phyloP scores from a whole-genome alignment of 768 basidiomycete species.

The Hericium coralloides region DNA sequence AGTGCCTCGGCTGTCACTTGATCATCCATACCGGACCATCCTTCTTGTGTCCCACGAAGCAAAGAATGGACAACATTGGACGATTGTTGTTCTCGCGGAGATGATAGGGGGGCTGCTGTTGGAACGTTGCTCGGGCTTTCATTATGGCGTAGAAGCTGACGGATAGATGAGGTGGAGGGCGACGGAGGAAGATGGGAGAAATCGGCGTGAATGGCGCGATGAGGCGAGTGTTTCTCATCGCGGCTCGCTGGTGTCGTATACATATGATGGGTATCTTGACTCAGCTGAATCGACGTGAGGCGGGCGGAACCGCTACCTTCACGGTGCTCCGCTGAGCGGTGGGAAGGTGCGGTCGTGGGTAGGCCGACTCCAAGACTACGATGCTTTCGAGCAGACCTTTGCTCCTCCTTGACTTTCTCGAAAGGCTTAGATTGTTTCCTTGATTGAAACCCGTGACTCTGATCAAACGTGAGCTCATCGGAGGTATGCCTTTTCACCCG shows the following conservation, averaged over 20 bases:
- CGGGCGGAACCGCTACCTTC: constrained; percentile 23
- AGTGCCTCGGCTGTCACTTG: constrained; percentile 86
- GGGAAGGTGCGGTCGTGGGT: constrained; percentile 24
- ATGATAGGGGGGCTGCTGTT: constrained; percentile 27
- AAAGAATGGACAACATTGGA: constrained; percentile 78
- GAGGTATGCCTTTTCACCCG: constrained; percentile 23
- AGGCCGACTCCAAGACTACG: constrained; percentile 14
- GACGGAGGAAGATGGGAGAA: constrained; percentile 89
- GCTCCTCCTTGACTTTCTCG: constrained; percentile 33
- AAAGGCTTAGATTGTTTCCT: constrained; percentile 11
- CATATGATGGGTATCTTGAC: too few relatives aligned
- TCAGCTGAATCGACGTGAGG: background rate
- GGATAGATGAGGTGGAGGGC: constrained; percentile 83
- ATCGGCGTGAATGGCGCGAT: constrained; percentile 63
- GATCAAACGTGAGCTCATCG: constrained; percentile 24
- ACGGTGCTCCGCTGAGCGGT: constrained; percentile 39
- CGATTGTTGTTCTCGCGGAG: constrained; percentile 36
- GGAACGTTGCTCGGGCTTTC: constrained; percentile 26
- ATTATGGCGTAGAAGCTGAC: constrained; percentile 65
- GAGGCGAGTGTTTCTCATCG: constrained; percentile 37
- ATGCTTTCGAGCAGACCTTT: constrained; percentile 9
- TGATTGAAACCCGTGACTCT: constrained; percentile 13
- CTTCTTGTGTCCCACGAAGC: constrained; percentile 80
- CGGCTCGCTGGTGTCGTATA: constrained; percentile 40
- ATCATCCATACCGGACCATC: constrained; percentile 83